These are phyloP conservation scores for Colletotrichum spinosum DNA, from an alignment of 2,329 filamentous ascomycete genomes.

Conservation along the genomic window DNA sequence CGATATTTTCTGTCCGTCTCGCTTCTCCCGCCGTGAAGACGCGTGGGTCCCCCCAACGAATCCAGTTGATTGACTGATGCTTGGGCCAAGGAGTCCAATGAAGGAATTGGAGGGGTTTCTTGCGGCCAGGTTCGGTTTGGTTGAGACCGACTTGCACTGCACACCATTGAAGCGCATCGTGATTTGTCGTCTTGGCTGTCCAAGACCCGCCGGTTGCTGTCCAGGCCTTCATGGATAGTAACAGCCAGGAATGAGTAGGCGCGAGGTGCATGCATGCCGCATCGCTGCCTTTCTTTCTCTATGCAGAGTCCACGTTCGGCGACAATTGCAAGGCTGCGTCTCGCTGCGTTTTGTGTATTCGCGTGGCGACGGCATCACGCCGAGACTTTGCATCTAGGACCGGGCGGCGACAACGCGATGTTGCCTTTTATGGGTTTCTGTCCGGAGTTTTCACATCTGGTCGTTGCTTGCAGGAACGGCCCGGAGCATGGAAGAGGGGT, in stretches of 20 bases:
- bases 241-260: constrained; percentile 14
- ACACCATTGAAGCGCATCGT: constrained; percentile 34
- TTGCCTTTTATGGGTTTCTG: constrained; percentile 16
- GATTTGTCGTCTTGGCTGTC: constrained; percentile 29
- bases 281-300: constrained; percentile 16
- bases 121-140: constrained; percentile 36
- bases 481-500: constrained; percentile 23
- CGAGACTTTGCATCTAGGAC: constrained; percentile 15
- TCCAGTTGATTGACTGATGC: constrained; percentile 31
- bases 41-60: constrained; percentile 36
- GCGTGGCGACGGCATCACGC: constrained; percentile 15
- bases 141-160: constrained; percentile 32
- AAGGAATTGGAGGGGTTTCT: constrained; percentile 31
- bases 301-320: constrained; percentile 4
- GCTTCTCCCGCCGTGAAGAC: constrained; percentile 17
- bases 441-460: constrained; percentile 13
- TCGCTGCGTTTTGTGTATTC: constrained; percentile 14
- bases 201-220: constrained; percentile 22
- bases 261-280: constrained; percentile 30
- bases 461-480: constrained; percentile 20
- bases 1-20: constrained; percentile 38
- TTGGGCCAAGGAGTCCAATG: constrained; percentile 32
- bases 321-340: constrained; percentile 12
- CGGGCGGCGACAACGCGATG: constrained; percentile 13
- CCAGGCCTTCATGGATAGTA: constrained; percentile 21